A percentile compares a stretch with the other conserved stretches of the same genome.
Conservation (phyloP, 2,329 filamentous ascomycete species). For the Tolypocladium album region DNA sequence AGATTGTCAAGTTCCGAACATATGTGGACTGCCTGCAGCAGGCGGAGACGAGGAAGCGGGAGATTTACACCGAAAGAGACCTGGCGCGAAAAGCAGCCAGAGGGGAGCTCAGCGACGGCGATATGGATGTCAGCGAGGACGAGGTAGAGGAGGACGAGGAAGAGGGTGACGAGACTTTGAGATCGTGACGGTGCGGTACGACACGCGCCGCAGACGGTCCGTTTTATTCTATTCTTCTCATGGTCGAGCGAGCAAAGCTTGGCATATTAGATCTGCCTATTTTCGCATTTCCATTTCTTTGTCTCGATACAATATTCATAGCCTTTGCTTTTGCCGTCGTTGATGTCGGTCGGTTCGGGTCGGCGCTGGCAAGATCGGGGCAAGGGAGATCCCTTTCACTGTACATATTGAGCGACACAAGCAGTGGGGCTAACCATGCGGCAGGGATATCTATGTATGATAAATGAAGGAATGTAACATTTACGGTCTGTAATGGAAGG, state of each 20-base stretch:
- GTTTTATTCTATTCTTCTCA: background rate
- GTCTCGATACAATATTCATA: constrained; percentile 1
- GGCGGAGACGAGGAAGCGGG: constrained; percentile 58
- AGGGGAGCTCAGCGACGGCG: constrained; percentile 32
- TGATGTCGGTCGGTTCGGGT: background rate
- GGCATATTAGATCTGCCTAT: background rate
- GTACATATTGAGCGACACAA: background rate
- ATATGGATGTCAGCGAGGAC: constrained; percentile 19
- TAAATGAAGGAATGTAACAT: constrained; percentile 2
- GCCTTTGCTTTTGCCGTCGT: background rate
- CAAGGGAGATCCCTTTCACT: background rate
- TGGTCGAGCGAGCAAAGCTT: background rate
- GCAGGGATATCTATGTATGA: background rate
- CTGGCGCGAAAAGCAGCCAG: constrained; percentile 36
- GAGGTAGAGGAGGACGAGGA: constrained; percentile 22
- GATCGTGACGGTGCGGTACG: constrained; percentile 11
- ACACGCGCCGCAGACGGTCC: background rate
- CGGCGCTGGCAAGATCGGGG: background rate
- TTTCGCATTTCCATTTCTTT: background rate
- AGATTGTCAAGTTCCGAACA: constrained; percentile 94
- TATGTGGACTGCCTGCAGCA: constrained; percentile 79
- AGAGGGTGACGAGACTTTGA: constrained; percentile 23
- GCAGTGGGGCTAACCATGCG: background rate
- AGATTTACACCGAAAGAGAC: constrained; percentile 56
- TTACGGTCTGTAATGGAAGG: background rate